These are phyloP conservation scores for Plasmodium gonderi DNA, from an alignment of 169 alveolate genomes.

Conservation along the genomic window DNA sequence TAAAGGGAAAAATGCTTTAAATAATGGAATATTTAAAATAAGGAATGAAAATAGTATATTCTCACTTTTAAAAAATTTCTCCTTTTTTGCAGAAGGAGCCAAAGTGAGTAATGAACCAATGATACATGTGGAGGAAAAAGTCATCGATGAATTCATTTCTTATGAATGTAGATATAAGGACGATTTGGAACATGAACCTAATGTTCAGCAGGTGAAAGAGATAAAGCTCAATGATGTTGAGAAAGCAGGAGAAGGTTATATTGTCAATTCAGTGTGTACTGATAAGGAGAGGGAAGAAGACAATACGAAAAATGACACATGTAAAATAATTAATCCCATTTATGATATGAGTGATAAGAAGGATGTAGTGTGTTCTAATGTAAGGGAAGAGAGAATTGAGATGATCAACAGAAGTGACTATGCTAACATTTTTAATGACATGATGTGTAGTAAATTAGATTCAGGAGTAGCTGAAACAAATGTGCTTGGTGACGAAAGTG, in stretches of 20 bases:
- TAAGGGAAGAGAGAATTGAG: background rate
- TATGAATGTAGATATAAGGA: background rate
- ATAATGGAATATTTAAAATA: constrained; percentile 26
- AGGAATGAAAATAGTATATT: constrained; percentile 12
- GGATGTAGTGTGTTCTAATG: background rate
- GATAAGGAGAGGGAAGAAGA: background rate
- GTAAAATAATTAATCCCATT: background rate
- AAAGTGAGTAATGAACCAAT: constrained; percentile 15
- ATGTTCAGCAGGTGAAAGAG: background rate
- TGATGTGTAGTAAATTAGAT: background rate
- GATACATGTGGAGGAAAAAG: too few species aligned
- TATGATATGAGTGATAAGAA: background rate
- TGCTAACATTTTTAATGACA: background rate
- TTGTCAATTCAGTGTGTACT: background rate
- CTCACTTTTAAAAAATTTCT: constrained; percentile 41
- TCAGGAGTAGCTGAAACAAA: background rate
- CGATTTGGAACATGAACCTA: too few species aligned
- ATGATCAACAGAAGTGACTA: background rate
- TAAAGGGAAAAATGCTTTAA: constrained; percentile 16
- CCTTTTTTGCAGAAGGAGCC: background rate
- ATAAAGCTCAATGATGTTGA: background rate
- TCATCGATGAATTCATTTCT: background rate
- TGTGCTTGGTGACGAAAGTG: background rate
- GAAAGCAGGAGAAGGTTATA: background rate
- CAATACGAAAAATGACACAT: background rate